Base-by-base conservation (phyloP, 192 early-diverging fungal genomes). In the Podila epigama region DNA sequence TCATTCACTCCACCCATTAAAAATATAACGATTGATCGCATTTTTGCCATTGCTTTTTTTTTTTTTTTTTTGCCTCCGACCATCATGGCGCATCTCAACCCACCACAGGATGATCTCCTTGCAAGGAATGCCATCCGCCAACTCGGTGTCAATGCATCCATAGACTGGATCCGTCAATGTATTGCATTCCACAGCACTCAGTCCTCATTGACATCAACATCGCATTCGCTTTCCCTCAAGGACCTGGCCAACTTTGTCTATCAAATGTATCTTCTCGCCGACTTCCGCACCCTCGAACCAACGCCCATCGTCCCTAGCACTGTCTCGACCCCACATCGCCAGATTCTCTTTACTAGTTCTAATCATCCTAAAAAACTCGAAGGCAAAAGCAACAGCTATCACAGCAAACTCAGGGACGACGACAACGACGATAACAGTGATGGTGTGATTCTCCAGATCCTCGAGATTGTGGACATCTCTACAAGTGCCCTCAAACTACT, bases 81-180 rank as follows among this genome's bases (percentile, higher is more conserved):
- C n/a, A 20, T 31, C n/a, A 15, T 35, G 10, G 44, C 37, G 28
- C 48, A 77, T 77, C 66, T 28, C 61, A 6, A 20, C 13, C 25
- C 29, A n/a, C n/a, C n/a, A 2, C 28, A 52, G 32, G 73, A 77
- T 36, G 73, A 77, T 58, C 73, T 77, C 41, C 60, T 77, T 15
- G 53, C 68, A 54, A 66, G 73, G 16, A 77, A 77, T 32, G 55
- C 66, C 36, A 51, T 68, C 20, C 60, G 58, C 31, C 55, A 36
- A 37, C 32, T 68, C 36, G 66, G 66, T 4, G 66, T 77, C 36
- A 77, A 77, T 28, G 73, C 73, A 6, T 77, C 66, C 5, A 50
- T 77, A n/a, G 66, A 68, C 58, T 77, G 73, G 73, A 77, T 48
- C 35, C 51, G 73, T 25, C 73, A 77, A 50, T 77, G 73, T 54